Evolutionary conservation across 1,139 yeast species (phyloP), one percentile per base, ranked within the genome.

Genomic region (Sugiyamaella pinicola): DNA sequence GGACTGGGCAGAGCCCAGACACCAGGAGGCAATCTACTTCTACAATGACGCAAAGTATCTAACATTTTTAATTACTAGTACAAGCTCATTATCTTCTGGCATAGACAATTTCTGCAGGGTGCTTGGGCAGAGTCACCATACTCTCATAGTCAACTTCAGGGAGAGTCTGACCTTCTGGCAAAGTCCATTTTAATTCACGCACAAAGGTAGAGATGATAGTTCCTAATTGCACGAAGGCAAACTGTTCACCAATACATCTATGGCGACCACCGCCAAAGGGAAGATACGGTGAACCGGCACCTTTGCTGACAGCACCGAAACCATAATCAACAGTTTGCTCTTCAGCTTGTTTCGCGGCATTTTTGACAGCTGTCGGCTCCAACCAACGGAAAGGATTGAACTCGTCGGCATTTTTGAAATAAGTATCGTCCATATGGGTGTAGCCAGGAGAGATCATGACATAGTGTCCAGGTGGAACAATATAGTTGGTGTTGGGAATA

Each of bases 191-290:
- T 69, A 87, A 73, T 59, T 86, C 84, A 70, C 86, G 86, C 34
- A 91, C 81, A 69, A 78, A 87, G 19, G 90, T 81, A 35, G 90
- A 75, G 68, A 95, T 76, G 58, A 93, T 78, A 53, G 95, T 85
- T 53, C 96, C 96, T 64, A 93, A 81, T 76, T 93, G 99, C 61
- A 86, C 84, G 71, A 85, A 89, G 42, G 99, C 99, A 75, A 93
- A 93, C 69, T 91, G 98, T 74, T 93, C 99, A 66, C 99, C 99
- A 67, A 93, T 90, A 75, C 99, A 93, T 76, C 99, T 86, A 72
- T 93, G 99, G 79, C 99, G 87, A 62, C 99, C 99, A 72, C 98
- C 99, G 64, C 99, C 99, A 67, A 93, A 93, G 53, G 99, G 99
- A 70, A 93, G 81, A 74, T 89, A 95, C 53, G 99, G 96, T 47